Evolutionary conservation across 768 basidiomycete species (phyloP), one percentile per base, ranked within the genome.

Genomic region (Kwoniella shandongensis): DNA sequence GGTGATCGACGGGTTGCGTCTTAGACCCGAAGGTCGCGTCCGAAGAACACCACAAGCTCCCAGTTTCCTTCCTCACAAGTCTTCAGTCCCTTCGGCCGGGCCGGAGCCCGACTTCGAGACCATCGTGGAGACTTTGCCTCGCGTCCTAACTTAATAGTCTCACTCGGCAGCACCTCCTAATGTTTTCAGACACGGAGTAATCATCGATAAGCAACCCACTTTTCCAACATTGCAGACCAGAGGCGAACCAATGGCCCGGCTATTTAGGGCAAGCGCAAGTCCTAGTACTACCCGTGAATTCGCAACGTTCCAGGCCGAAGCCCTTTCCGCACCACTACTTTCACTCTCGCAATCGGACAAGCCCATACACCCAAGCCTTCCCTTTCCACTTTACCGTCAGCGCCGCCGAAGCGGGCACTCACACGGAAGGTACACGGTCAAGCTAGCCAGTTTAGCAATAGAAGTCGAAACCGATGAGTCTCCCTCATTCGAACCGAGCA

Each of bases 51-150:
- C 62, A 54, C 59, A 53, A 54, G 69, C 79, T 79, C 80, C 79
- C 72, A 79, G 76, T 77, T 79, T 79, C 78, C 77, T 67, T 74
- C 74, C 79, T 79, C 80, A 80, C 80, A 80, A 75, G 74, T 77
- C 79, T 79, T 77, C 77, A 61, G 65, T 61, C 40, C 61, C 65
- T 71, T 67, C 76, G 70, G 62, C 72, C 67, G 53, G 62, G 73
- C 76, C 65, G 70, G 58, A 51, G 61, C 73, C 75, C 61, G 60
- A 54, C 59, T 72, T 78, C 72, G 65, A 62, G 61, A 63, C 71
- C 74, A 70, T 62, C 57, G 48, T 68, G 77, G 70, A 69, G 76
- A 77, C 77, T 78, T 62, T 57, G 70, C 69, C 59, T 63, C 63
- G 60, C 66, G 52, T 54, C 44, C 56, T 60, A 23, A 7, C 15